Conservation (phyloP, 1,139 yeast species). For the Kodamaea sp. region DNA sequence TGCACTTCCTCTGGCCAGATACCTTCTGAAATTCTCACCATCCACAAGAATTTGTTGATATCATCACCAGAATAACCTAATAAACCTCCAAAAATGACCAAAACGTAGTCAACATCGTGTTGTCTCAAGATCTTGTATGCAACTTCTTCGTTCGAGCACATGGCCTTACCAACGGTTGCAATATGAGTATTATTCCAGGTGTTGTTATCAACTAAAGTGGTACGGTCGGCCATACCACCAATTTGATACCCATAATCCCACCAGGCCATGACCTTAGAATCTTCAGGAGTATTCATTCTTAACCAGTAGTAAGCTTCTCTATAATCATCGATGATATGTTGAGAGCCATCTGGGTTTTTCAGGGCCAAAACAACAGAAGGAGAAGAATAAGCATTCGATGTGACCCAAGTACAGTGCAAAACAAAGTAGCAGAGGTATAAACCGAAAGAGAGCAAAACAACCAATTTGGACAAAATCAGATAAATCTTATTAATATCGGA, state of each 20-base stretch:
- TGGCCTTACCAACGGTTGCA: conserved; percentile 99
- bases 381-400: conserved; percentile 91
- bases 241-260: conserved; percentile 99
- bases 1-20: conserved; percentile 97
- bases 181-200: conserved; percentile 99
- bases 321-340: conserved; percentile 86
- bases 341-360: conserved; percentile 78
- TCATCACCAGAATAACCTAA: conserved; percentile 97
- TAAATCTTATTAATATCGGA: conserved; percentile 20
- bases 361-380: conserved; percentile 97
- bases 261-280: conserved; percentile 97
- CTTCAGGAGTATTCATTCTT: conserved; percentile 96
- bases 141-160: conserved; percentile 85
- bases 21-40: conserved; percentile 98
- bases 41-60: conserved; percentile 95
- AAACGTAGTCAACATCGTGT: conserved; percentile 92
- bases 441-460: conserved; percentile 68
- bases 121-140: conserved; percentile 84
- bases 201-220: conserved; percentile 96
- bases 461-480: conserved; percentile 49
- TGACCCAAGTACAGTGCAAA: conserved; percentile 96
- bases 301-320: conserved; percentile 99
- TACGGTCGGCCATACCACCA: conserved; percentile 99
- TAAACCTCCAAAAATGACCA: conserved; percentile 91
- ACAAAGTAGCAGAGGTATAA: conserved; percentile 82